These are phyloP conservation scores for Talaromyces sp. DNA, from an alignment of 2,329 filamentous ascomycete genomes.

Conservation along the genomic window DNA sequence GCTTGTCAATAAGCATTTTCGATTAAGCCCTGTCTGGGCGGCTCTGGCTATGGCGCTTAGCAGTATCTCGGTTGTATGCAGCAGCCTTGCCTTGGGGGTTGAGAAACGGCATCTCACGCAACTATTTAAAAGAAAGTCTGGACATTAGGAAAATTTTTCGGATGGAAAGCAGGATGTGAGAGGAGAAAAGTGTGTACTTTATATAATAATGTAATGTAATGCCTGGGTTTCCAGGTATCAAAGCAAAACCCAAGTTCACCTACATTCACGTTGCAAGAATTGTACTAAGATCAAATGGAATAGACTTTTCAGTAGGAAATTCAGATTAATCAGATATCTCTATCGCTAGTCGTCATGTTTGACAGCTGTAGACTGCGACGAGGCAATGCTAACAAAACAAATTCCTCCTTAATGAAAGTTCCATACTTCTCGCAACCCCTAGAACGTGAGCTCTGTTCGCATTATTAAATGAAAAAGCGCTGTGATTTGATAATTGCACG, in stretches of 20 bases:
- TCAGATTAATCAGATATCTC: not conserved
- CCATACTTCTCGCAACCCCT: not conserved
- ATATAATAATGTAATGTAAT: not conserved
- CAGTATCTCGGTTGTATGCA: slow-evolving; percentile 82
- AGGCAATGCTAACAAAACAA: slow-evolving; percentile 5
- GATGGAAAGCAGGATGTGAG: not conserved
- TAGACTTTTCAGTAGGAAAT: not conserved
- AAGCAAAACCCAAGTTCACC: not conserved
- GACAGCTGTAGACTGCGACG: slow-evolving; percentile 1
- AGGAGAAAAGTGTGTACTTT: not conserved
- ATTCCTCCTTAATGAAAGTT: slow-evolving; percentile 10
- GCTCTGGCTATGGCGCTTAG: slow-evolving; percentile 89
- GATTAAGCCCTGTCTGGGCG: slow-evolving; percentile 65
- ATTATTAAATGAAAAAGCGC: not conserved
- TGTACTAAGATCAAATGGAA: not conserved
- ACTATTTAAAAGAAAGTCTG: not conserved
- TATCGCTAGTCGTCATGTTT: not conserved
- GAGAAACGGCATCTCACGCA: slow-evolving; percentile 20
- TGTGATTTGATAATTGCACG: not conserved
- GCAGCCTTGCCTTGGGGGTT: slow-evolving; percentile 69
- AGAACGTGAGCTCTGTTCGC: not conserved
- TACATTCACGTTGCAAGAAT: not conserved
- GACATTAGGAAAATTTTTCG: not conserved
- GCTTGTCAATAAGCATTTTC: slow-evolving; percentile 39
- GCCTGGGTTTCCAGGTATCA: not conserved